phyloP scores from a whole-genome alignment of 352 stramenopile species.

The Phytophthora fragariae region DNA sequence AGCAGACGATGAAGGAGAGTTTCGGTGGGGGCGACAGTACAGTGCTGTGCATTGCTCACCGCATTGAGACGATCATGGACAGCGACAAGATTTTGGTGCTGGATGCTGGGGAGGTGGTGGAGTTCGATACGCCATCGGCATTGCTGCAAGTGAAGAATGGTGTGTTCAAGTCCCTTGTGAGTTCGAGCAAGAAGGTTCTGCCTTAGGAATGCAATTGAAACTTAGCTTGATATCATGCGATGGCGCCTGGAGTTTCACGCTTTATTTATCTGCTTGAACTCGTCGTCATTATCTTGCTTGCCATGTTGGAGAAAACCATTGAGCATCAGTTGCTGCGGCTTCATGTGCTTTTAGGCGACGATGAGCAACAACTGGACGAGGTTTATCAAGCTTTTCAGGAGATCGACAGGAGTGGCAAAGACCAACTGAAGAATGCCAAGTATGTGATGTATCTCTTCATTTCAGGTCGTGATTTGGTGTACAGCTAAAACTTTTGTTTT shows the following conservation, averaged over 20 bases:
- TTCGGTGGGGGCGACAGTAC: conserved; percentile 84
- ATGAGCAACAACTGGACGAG: conserved; percentile 61
- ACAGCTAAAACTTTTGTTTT: not conserved
- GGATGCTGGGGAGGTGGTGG: conserved; percentile 66
- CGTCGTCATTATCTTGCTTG: not conserved
- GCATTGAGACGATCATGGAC: conserved; percentile 95
- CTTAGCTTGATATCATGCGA: not conserved
- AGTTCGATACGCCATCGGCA: conserved; percentile 35
- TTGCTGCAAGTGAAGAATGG: conserved; percentile 76
- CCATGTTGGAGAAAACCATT: conserved; percentile 11
- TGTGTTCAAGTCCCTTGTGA: conserved; percentile 73
- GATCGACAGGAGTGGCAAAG: conserved; percentile 12
- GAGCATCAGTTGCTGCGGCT: conserved; percentile 33
- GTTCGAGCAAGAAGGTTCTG: not conserved
- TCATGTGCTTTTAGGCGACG: conserved; percentile 31
- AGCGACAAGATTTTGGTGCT: conserved; percentile 93
- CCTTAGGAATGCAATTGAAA: not conserved
- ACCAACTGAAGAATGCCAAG: conserved; percentile 24
- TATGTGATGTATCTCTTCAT: not conserved
- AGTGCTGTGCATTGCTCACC: conserved; percentile 94
- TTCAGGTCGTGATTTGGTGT: not conserved
- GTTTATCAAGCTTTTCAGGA: conserved; percentile 33
- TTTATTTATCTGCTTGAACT: not conserved
- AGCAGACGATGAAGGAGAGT: conserved; percentile 88
- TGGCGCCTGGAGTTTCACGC: not conserved